Base-by-base conservation (phyloP, 2,329 filamentous ascomycete species). In the Diplodia mutila region DNA sequence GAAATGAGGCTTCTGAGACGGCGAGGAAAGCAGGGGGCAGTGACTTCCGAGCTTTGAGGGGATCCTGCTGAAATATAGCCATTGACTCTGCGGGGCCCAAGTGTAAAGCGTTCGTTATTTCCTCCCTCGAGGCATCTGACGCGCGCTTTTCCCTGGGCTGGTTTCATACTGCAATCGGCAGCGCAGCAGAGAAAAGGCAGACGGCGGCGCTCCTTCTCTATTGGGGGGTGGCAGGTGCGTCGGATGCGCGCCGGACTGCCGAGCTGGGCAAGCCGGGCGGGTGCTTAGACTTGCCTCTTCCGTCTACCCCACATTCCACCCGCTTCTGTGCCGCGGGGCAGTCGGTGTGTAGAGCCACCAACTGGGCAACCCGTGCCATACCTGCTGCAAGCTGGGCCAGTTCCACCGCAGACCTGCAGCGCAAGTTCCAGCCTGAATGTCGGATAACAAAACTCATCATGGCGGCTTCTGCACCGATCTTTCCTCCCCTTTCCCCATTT, bases 231-330 rank as follows among this genome's bases (percentile, higher is more conserved):
- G 46, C 29, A n/a, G 23, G 29, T 23, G 42, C 59, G 29, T 4
- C n/a, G 46, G 21, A 11, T 2, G 59, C 59, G 59, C 42, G 42
- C 29, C 59, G 46, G 59, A 37, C 21, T 63, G 9, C 59, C 59
- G 4, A 2, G 9, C 11, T 1, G 14, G 42, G 59, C 29, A 63
- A 63, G 42, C 59, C 42, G 46, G 18, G n/a, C 14, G 25, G 16
- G 59, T 63, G 59, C 46, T 52, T 63, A 18, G 12, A 63, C 42
- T 27, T 63, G 42, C 59, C 59, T 6, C n/a, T 9, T 63, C 6
- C 21, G 29, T 51, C 59, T 63, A 63, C 59, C 59, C 59, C 59
- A 63, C 59, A 63, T 51, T 63, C 25, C 59, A 12, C 59, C 42
- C 46, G 21, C 27, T 46, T 14, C 4, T 14, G 25, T 12, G n/a